Evolutionary conservation across 495 filamentous ascomycete species (phyloP).

Genomic region (Acidomyces sp.): DNA sequence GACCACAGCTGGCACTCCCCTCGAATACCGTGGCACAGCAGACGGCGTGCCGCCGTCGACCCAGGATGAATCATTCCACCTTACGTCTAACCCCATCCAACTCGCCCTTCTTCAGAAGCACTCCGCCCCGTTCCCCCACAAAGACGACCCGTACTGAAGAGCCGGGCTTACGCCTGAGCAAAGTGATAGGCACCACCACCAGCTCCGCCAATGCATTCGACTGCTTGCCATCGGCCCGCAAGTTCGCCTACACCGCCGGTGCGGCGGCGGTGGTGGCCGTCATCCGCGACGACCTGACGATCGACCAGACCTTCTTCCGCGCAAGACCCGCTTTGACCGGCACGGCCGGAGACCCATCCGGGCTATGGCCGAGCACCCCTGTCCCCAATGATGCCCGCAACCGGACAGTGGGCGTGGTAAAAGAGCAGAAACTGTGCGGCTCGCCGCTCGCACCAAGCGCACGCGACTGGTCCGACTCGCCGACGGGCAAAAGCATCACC

Average conservation of each 20-base stretch:
- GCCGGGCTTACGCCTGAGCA: constrained; percentile 12
- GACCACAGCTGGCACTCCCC: constrained; percentile 14
- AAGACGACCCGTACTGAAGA: constrained; percentile 8
- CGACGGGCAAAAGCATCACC: constrained; percentile 58
- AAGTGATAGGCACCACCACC: constrained; percentile 78
- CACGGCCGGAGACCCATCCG: constrained; percentile 32
- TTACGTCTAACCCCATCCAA: constrained; percentile 61
- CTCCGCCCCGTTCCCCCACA: constrained; percentile 11
- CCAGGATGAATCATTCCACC: constrained; percentile 31
- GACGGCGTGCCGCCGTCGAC: constrained; percentile 34
- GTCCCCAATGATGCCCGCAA: constrained; percentile 47
- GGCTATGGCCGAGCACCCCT: not conserved
- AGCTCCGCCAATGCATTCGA: constrained; percentile 78
- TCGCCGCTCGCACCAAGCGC: constrained; percentile 10
- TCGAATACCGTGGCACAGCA: constrained; percentile 19
- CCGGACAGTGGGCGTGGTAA: constrained; percentile 38
- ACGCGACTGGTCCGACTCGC: constrained; percentile 27
- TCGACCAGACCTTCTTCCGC: constrained; percentile 78
- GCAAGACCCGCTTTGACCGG: constrained; percentile 68
- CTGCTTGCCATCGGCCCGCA: constrained; percentile 50
- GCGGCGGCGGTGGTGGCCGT: constrained; percentile 85
- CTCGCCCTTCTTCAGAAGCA: constrained; percentile 49
- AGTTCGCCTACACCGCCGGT: constrained; percentile 83
- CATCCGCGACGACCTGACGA: constrained; percentile 54
- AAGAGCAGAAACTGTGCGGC: constrained; percentile 40